Evolutionary conservation across 495 filamentous ascomycete genomes (phyloP).

Genomic region (Pyrenopolyporus hunteri): DNA sequence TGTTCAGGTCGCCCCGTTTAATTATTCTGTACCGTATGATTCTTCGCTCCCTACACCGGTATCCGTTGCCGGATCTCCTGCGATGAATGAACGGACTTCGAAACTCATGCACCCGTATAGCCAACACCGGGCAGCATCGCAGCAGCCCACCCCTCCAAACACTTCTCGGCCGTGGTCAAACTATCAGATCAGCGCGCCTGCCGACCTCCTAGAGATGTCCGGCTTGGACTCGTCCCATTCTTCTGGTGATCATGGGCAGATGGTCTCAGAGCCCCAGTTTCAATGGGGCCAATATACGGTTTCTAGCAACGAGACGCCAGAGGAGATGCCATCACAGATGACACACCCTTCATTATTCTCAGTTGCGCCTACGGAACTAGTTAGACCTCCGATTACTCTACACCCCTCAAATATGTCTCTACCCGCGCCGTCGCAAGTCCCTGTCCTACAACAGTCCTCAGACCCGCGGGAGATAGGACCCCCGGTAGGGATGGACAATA

Average conservation of each 20-base stretch:
- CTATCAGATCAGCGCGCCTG: slow-evolving; percentile 40
- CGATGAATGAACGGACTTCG: slow-evolving; percentile 46
- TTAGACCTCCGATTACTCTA: slow-evolving; percentile 29
- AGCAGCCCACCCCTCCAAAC: slow-evolving; percentile 52
- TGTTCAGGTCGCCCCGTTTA: slow-evolving; percentile 49
- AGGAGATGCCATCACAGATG: slow-evolving; percentile 30
- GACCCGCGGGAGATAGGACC: slow-evolving; percentile 31
- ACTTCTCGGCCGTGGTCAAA: slow-evolving; percentile 50
- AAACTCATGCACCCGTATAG: slow-evolving; percentile 47
- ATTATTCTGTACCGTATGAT: slow-evolving; percentile 50
- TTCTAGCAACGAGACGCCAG: slow-evolving; percentile 31
- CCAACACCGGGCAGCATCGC: slow-evolving; percentile 43
- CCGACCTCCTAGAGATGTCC: slow-evolving; percentile 43
- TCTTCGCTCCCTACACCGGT: slow-evolving; percentile 54
- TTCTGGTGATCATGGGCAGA: slow-evolving; percentile 33
- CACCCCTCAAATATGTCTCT: slow-evolving; percentile 28
- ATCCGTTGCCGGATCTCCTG: slow-evolving; percentile 52
- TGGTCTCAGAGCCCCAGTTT: slow-evolving; percentile 35
- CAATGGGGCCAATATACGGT: slow-evolving; percentile 42
- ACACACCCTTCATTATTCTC: slow-evolving; percentile 31
- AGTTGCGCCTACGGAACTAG: slow-evolving; percentile 31
- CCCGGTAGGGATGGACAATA: slow-evolving; percentile 29
- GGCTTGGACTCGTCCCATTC: slow-evolving; percentile 39
- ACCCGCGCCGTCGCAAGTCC: slow-evolving; percentile 29
- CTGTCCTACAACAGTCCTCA: slow-evolving; percentile 30